A percentile compares a stretch with the other conserved stretches of the same genome.
Evolutionary conservation across 768 basidiomycete genomes (phyloP).

Genomic region (Gloeopeniophorella convolvens): DNA sequence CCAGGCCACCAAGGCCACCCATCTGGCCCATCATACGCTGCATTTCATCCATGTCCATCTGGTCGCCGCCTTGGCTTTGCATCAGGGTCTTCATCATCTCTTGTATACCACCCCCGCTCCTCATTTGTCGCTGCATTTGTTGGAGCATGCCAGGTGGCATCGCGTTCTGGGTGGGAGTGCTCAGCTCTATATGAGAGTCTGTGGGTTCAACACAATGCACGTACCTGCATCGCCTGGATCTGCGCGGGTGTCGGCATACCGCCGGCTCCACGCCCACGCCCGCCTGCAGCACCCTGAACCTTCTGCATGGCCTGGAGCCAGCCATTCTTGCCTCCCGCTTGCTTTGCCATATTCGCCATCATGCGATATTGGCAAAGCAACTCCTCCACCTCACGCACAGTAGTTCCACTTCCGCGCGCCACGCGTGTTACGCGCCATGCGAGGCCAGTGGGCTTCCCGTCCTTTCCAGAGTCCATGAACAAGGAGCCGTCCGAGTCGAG

Average conservation of each 20-base stretch:
- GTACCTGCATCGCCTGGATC: constrained; percentile 88
- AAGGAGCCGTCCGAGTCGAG: constrained; percentile 91
- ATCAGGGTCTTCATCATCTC: constrained; percentile 99
- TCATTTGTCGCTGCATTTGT: constrained; percentile 81
- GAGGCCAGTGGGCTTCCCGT: constrained; percentile 77
- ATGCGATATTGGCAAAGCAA: constrained; percentile 93
- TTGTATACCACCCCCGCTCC: constrained; percentile 84
- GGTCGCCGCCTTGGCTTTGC: constrained; percentile 88
- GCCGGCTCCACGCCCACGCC: constrained; percentile 78
- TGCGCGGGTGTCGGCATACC: constrained; percentile 92
- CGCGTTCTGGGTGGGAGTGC: constrained; percentile 49
- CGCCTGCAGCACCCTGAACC: constrained; percentile 81
- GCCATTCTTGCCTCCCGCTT: constrained; percentile 95
- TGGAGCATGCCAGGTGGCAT: constrained; percentile 95
- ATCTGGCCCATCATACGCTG: constrained; percentile 92
- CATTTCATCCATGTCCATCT: constrained; percentile 92
- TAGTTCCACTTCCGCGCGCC: constrained; percentile 89
- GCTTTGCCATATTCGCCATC: constrained; percentile 99
- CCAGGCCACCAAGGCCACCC: constrained; percentile 59
- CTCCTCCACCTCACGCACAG: constrained; percentile 97
- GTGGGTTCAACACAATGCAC: constrained; percentile 29
- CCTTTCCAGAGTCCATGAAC: constrained; percentile 81
- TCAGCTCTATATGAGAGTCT: background rate
- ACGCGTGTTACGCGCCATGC: constrained; percentile 90
- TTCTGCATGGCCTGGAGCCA: constrained; percentile 91